Evolutionary conservation across 768 basidiomycete genomes (phyloP).

Genomic region (Leccinum subtestaceum): DNA sequence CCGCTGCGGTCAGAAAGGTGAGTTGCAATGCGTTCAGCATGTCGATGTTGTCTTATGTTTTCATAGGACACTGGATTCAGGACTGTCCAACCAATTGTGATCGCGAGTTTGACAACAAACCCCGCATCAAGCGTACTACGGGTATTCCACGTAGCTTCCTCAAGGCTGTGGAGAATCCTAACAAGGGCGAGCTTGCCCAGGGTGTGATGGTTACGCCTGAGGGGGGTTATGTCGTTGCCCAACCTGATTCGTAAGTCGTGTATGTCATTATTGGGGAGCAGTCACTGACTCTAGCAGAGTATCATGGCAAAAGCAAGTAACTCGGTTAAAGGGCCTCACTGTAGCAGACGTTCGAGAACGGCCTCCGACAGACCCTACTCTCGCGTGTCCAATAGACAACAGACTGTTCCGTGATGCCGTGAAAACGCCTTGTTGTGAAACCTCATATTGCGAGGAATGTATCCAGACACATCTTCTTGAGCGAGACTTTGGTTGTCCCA

Average conservation of each 20-base stretch:
- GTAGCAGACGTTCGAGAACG: slow-evolving; percentile 88
- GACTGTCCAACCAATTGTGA: slow-evolving; percentile 98
- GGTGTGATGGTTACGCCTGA: slow-evolving; percentile 99
- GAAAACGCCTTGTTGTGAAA: slow-evolving; percentile 92
- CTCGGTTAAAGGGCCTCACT: slow-evolving; percentile 75
- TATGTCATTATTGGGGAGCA: not conserved
- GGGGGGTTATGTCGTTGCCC: slow-evolving; percentile 95
- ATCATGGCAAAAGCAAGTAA: slow-evolving; percentile 92
- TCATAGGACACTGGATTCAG: slow-evolving; percentile 96
- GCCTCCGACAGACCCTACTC: slow-evolving; percentile 69
- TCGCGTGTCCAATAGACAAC: slow-evolving; percentile 89
- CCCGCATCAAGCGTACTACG: slow-evolving; percentile 95
- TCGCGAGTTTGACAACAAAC: slow-evolving; percentile 89
- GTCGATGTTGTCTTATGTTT: slow-evolving; percentile 5
- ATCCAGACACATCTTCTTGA: slow-evolving; percentile 93
- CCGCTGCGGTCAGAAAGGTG: slow-evolving; percentile 97
- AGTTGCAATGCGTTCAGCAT: slow-evolving; percentile 11
- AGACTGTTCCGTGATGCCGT: slow-evolving; percentile 93
- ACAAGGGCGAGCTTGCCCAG: slow-evolving; percentile 63
- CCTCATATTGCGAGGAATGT: slow-evolving; percentile 94
- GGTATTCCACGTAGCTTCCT: slow-evolving; percentile 98
- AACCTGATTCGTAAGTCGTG: slow-evolving; percentile 85
- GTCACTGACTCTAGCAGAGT: slow-evolving; percentile 46
- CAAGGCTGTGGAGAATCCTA: slow-evolving; percentile 90
- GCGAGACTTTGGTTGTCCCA: slow-evolving; percentile 91